These are phyloP conservation scores for Boletellus sp. DNA, from an alignment of 768 basidiomycete genomes.

Conservation along the genomic window DNA sequence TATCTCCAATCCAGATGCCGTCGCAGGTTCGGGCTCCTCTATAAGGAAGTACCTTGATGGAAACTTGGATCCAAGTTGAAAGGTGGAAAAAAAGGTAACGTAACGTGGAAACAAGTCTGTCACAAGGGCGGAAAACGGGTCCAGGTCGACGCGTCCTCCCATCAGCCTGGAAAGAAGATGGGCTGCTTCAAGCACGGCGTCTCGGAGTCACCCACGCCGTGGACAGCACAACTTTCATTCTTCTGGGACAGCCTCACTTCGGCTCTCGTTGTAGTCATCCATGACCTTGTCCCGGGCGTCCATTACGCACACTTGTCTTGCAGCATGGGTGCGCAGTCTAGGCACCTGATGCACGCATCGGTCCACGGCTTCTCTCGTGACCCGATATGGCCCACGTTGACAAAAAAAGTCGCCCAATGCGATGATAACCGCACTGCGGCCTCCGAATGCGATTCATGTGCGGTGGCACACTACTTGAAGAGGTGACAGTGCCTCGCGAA, in stretches of 20 bases:
- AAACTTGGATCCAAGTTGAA: slow-evolving; percentile 11
- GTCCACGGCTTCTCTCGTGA: slow-evolving; percentile 6
- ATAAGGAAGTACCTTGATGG: slow-evolving; percentile 14
- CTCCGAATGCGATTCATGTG: slow-evolving; percentile 6
- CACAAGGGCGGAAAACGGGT: slow-evolving; percentile 20
- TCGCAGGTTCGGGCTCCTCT: slow-evolving; percentile 8
- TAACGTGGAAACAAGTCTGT: slow-evolving; percentile 23
- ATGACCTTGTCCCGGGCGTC: not conserved
- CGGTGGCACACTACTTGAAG: slow-evolving; percentile 15
- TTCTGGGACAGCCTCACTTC: slow-evolving; percentile 22
- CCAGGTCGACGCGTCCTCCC: slow-evolving; percentile 6
- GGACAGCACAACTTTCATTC: slow-evolving; percentile 18
- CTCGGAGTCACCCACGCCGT: slow-evolving; percentile 8
- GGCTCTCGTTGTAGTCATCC: slow-evolving; percentile 1
- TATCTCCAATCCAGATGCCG: slow-evolving; percentile 18
- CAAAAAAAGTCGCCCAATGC: slow-evolving; percentile 1
- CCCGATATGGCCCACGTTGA: slow-evolving; percentile 7
- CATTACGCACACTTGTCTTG: slow-evolving; percentile 9
- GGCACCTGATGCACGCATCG: slow-evolving; percentile 20
- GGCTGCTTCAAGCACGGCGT: slow-evolving; percentile 12
- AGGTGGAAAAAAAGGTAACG: slow-evolving; percentile 19
- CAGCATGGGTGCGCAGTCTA: slow-evolving; percentile 5
- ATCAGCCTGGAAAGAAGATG: slow-evolving; percentile 8
- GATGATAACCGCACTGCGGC: slow-evolving; percentile 8
- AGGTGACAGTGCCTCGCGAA: slow-evolving; percentile 12